These are phyloP conservation scores for Parasitella parasitica DNA, from an alignment of 371 early-diverging fungal genomes.

Conservation along the genomic window DNA sequence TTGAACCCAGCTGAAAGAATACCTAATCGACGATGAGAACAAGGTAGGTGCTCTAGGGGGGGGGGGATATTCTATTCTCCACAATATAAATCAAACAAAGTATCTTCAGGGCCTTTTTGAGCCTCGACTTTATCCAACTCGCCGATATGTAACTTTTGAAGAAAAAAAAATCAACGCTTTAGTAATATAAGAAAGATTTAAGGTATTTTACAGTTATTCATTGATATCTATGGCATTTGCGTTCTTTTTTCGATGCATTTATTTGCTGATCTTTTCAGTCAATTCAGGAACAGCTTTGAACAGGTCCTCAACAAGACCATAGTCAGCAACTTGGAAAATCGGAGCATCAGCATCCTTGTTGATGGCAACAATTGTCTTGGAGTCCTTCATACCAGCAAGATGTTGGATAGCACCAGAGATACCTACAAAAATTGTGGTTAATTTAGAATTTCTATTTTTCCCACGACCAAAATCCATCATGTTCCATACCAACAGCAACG, in stretches of 20 bases:
- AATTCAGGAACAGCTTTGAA: conserved; percentile 94
- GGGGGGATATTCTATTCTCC: no score
- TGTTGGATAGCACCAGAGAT: conserved; percentile 98
- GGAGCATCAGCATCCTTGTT: conserved; percentile 99
- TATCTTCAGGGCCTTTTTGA: no score
- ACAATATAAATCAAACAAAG: no score
- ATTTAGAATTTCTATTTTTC: conserved; percentile 7
- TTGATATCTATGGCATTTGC: neutral
- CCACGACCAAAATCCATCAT: neutral
- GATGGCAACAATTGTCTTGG: conserved; percentile 97
- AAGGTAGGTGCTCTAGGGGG: no score
- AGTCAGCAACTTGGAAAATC: conserved; percentile 97
- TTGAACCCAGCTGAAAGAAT: no score
- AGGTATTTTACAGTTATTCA: conserved; percentile 3
- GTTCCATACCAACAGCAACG: conserved; percentile 83
- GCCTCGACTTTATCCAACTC: no score
- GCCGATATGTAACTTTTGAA: no score
- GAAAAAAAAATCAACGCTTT: neutral
- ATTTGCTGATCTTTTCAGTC: conserved; percentile 71
- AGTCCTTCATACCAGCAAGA: conserved; percentile 98
- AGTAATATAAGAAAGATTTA: neutral
- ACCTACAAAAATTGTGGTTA: conserved; percentile 37
- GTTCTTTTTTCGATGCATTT: neutral
- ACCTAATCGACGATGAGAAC: no score
- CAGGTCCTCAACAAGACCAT: conserved; percentile 94